Evolutionary conservation across 1,284 basidiomycete genomes (phyloP), one percentile per base, ranked within the genome.

Genomic region (Puccinia coronata): DNA sequence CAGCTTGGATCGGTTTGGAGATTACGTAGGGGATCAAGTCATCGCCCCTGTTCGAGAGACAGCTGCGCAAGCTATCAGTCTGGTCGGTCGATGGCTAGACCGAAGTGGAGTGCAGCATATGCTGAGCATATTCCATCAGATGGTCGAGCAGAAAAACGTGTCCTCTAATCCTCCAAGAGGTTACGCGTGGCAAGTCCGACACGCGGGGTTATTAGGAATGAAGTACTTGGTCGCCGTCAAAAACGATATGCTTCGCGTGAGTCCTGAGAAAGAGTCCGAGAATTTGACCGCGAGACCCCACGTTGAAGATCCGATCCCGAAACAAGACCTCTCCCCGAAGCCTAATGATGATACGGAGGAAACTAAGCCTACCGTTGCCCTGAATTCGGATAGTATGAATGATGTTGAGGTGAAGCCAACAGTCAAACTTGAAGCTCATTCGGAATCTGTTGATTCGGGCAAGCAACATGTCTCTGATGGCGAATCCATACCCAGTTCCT

Each of bases 191-290:
- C 95, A 99, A 87, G 93, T 99, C 72, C 90, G 97, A 71, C 97
- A 99, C 87, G 96, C 97, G 2, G 97, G 97, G 43, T 87, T 99
- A 77, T 89, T 99, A 3, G 97, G 97, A 0, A 91, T 99, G 86
- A 98, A 97, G 87, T 99, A 99, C 86, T 94, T 98, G 86, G 95
- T 99, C 41, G 95, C 96, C 16, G 95, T 98, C 34, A 89, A 95
- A 83, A 90, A 89, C 76, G 95, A 97, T 85, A 87, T 97, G 43
- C 91, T 98, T 82, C 90, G 91, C 74, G 83, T 84, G 12, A 83
- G 28, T 14, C 49, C 47, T 18, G 36, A 34, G 9, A 20, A 25
- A 49, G 77, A 71, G 41, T 23, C 14, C 11, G 41, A 65, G 51
- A 2, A 31, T 51, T 34, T n/a, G 41, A 12, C 9, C 18, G 23